Evolutionary conservation across 2,329 filamentous ascomycete genomes (phyloP).

Genomic region (Colletotrichum destructivum): DNA sequence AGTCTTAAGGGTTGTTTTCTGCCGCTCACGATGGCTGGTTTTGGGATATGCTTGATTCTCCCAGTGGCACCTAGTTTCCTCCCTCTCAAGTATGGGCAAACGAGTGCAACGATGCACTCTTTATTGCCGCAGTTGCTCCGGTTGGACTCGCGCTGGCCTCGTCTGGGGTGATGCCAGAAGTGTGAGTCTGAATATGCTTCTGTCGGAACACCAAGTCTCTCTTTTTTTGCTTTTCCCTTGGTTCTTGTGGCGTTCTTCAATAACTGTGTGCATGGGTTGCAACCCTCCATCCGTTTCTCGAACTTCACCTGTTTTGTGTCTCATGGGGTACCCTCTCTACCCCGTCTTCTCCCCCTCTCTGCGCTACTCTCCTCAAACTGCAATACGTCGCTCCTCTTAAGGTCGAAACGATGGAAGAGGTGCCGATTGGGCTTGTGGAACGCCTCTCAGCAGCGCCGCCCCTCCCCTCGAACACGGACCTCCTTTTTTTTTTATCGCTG

Average conservation of each 20-base stretch:
- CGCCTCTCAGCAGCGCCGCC: conserved; percentile 13
- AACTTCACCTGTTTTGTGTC: neutral
- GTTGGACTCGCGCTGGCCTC: no score
- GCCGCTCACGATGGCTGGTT: no score
- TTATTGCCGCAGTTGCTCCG: no score
- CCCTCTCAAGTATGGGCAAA: no score
- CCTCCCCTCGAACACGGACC: conserved; percentile 34
- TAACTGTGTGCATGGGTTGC: conserved; percentile 7
- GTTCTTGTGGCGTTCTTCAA: conserved; percentile 2
- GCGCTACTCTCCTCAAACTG: conserved; percentile 6
- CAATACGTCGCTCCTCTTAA: conserved; percentile 10
- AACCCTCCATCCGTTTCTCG: neutral
- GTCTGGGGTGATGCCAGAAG: no score
- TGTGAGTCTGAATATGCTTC: no score
- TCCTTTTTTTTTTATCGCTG: neutral
- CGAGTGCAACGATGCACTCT: no score
- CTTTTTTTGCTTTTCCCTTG: no score
- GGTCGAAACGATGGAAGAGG: neutral
- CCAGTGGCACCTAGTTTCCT: no score
- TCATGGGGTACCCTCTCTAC: neutral
- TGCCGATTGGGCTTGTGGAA: neutral
- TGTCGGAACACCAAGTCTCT: no score
- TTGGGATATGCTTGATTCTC: no score
- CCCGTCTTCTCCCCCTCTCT: neutral
- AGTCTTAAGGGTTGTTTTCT: no score